Evolutionary conservation across 1,284 basidiomycete genomes (phyloP).

Genomic region (Moesziomyces globuligerus): DNA sequence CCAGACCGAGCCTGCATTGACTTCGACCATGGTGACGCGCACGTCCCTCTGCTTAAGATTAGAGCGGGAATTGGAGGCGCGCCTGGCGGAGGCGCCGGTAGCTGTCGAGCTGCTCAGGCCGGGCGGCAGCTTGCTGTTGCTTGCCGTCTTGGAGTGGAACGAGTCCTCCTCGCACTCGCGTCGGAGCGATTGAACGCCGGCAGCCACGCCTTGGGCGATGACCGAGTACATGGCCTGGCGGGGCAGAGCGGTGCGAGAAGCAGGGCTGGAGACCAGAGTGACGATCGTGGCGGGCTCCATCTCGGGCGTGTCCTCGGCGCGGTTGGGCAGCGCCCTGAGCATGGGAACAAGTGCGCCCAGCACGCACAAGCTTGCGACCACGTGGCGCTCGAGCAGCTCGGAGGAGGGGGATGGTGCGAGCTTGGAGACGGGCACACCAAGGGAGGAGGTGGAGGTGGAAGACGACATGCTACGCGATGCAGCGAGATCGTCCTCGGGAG

Average conservation of each 20-base stretch:
- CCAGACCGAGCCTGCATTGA: conserved; percentile 40
- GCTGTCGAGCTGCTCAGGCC: conserved; percentile 6
- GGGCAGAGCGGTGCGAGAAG: conserved; percentile 42
- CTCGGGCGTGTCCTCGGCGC: conserved; percentile 19
- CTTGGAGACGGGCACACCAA: conserved; percentile 34
- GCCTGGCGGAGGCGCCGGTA: conserved; percentile 7
- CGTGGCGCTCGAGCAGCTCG: conserved; percentile 50
- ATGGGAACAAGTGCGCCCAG: conserved; percentile 48
- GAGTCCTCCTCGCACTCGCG: conserved; percentile 51
- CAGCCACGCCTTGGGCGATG: conserved; percentile 51
- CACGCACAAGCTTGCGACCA: conserved; percentile 51
- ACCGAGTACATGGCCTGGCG: conserved; percentile 49
- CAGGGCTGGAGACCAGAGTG: conserved; percentile 49
- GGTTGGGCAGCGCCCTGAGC: conserved; percentile 42
- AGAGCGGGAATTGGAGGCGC: conserved; percentile 20
- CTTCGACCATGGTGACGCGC: conserved; percentile 45
- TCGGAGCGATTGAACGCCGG: conserved; percentile 50
- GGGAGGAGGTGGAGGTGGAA: conserved; percentile 18
- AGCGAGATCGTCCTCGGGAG: conserved; percentile 32
- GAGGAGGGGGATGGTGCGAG: conserved; percentile 31
- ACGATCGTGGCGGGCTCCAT: conserved; percentile 36
- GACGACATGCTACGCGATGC: conserved; percentile 28
- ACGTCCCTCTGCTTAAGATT: conserved; percentile 43
- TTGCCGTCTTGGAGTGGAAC: conserved; percentile 46
- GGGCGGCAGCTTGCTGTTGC: conserved; percentile 35